Base-by-base conservation (phyloP, 768 basidiomycete genomes). In the Asterophora parasitica region DNA sequence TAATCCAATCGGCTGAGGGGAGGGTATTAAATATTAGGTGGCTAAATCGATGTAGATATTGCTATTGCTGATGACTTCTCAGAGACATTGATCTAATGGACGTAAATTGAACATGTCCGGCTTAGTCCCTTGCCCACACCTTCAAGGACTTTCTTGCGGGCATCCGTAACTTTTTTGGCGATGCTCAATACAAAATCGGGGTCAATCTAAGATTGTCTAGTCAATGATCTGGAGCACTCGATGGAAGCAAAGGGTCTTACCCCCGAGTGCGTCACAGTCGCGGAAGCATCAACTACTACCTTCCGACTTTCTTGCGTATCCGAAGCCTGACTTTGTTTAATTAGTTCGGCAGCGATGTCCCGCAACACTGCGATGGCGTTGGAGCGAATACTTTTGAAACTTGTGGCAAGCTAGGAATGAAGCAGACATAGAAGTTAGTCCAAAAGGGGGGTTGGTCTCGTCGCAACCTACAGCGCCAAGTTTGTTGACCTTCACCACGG, bases 401-500 rank as follows among this genome's bases (percentile, higher is more conserved):
- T 80, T 36, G 81, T 68, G 32, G 79, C 81, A 44, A 90, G 74
- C 88, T 90, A 47, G n/a, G n/a, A n/a, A 40, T 23, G 39, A 46
- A 59, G 28, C 46, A 12, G 30, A 15, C 28, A 31, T 19, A 46
- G 17, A 53, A 38, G 28, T 46, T 7, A 42, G 15, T 49, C n/a
- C 28, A 28, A 26, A 31, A 35, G 28, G 9, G 16, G 39, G 17
- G 4, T 19, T 15, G 23, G 35, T 13, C 10, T 40, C 34, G 26
- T 19, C 32, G 30, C 19, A 43, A 71, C 82, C 56, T 59, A 90
- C 88, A 52, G 72, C 71, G 36, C 85, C 83, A 37, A 87, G 76
- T 61, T 85, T 90, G 63, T 91, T 77, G 32, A 79, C 72, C 61
- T 88, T 89, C 34, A 84, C 76, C 13, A 85, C 72, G 0, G 83